Percentiles rank a stretch among this genome's conserved stretches.
phyloP scores from a whole-genome alignment of 2,329 filamentous ascomycete species.

The Hymenoscyphus scutula region DNA sequence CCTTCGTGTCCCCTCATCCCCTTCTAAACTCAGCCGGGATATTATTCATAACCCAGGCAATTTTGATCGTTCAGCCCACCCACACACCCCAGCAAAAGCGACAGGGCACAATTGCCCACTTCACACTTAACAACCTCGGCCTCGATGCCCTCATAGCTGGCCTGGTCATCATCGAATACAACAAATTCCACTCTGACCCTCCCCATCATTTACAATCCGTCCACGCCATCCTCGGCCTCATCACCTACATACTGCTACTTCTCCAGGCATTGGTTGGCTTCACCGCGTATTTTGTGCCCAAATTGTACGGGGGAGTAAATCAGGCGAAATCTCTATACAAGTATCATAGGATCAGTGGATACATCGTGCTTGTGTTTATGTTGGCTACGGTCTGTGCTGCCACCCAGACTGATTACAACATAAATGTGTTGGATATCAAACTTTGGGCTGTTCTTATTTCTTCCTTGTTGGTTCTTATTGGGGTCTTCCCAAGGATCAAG shows the following conservation, averaged over 20 bases:
- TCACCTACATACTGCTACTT: slow-evolving; percentile 67
- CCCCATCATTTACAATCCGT: slow-evolving; percentile 78
- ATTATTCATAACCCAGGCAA: slow-evolving; percentile 73
- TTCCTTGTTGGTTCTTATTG: slow-evolving; percentile 63
- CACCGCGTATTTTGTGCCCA: slow-evolving; percentile 75
- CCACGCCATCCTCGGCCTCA: slow-evolving; percentile 80
- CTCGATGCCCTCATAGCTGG: slow-evolving; percentile 56
- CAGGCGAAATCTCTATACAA: slow-evolving; percentile 84
- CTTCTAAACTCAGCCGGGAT: slow-evolving; percentile 67
- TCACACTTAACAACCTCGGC: slow-evolving; percentile 63
- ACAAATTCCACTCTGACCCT: slow-evolving; percentile 69
- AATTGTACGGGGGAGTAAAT: slow-evolving; percentile 73
- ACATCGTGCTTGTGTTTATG: slow-evolving; percentile 67
- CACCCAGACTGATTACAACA: slow-evolving; percentile 72
- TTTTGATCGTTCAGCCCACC: slow-evolving; percentile 86
- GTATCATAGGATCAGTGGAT: slow-evolving; percentile 79
- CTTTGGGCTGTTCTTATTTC: slow-evolving; percentile 73
- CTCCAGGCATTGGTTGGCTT: slow-evolving; percentile 77
- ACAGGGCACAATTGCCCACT: slow-evolving; percentile 60
- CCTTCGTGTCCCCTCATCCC: slow-evolving; percentile 81
- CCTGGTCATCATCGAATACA: slow-evolving; percentile 72
- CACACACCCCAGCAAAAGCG: slow-evolving; percentile 72
- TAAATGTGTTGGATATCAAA: slow-evolving; percentile 65
- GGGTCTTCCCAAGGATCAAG: slow-evolving; percentile 76
- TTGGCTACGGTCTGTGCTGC: slow-evolving; percentile 73